These are phyloP conservation scores for Trametes meyenii DNA, from an alignment of 768 basidiomycete genomes.

Conservation along the genomic window DNA sequence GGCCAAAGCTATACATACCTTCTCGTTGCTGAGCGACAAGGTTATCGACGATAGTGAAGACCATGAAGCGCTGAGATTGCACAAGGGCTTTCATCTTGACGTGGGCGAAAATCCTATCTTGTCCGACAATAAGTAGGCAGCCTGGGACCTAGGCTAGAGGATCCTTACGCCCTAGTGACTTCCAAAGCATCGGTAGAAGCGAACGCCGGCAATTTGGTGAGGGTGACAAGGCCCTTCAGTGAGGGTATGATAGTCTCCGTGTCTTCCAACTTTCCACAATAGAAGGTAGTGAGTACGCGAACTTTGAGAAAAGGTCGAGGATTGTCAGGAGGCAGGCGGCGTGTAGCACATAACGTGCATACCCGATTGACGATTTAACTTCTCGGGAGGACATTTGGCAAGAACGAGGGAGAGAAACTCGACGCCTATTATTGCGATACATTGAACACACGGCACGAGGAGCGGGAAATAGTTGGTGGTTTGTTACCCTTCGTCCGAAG, in stretches of 20 bases:
- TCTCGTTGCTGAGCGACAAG: slow-evolving; percentile 73
- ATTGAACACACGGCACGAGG: neutral
- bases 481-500: slow-evolving; percentile 75
- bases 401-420: slow-evolving; percentile 79
- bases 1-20: slow-evolving; percentile 44
- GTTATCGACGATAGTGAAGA: slow-evolving; percentile 80
- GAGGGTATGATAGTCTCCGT: slow-evolving; percentile 82
- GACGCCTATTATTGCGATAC: slow-evolving; percentile 61
- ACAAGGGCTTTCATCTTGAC: slow-evolving; percentile 82
- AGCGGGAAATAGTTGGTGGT: too few relatives aligned
- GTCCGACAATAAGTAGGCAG: neutral
- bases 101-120: slow-evolving; percentile 66
- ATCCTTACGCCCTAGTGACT: slow-evolving; percentile 61
- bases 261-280: slow-evolving; percentile 84
- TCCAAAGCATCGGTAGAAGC: slow-evolving; percentile 64
- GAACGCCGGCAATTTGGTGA: slow-evolving; percentile 66
- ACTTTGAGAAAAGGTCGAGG: slow-evolving; percentile 47
- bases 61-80: slow-evolving; percentile 78
- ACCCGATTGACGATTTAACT: slow-evolving; percentile 85
- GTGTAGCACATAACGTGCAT: slow-evolving; percentile 28
- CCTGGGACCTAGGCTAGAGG: slow-evolving; percentile 1
- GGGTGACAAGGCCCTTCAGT: slow-evolving; percentile 69
- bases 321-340: slow-evolving; percentile 9
- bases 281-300: slow-evolving; percentile 81
- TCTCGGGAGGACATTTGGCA: slow-evolving; percentile 56